These are phyloP conservation scores for Ganoderma meredithae DNA, from an alignment of 1,284 basidiomycete species.

Conservation along the genomic window DNA sequence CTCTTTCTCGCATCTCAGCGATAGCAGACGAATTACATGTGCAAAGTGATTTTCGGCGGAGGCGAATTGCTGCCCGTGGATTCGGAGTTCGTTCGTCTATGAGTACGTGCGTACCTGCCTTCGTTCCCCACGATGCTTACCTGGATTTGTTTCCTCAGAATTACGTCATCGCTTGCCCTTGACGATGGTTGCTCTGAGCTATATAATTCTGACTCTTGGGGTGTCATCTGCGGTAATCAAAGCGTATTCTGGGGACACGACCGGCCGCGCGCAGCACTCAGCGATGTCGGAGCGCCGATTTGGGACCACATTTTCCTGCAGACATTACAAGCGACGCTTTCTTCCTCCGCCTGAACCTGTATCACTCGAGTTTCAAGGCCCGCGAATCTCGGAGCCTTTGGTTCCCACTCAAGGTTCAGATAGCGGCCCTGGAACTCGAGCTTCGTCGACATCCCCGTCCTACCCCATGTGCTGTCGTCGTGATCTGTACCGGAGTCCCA, in stretches of 20 bases:
- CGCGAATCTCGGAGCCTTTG: not conserved
- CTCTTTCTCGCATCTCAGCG: too few relatives aligned
- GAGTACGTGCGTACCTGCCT: not conserved
- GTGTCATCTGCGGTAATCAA: not conserved
- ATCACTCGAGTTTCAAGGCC: not conserved
- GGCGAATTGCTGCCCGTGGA: not conserved
- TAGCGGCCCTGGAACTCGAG: slow-evolving; percentile 1
- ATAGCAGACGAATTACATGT: not conserved
- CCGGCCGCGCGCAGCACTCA: not conserved
- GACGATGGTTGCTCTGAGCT: not conserved
- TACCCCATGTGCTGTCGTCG: not conserved
- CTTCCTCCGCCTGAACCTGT: not conserved
- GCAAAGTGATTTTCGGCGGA: not conserved
- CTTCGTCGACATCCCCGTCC: slow-evolving; percentile 3
- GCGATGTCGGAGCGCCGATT: not conserved
- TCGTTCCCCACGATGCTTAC: not conserved
- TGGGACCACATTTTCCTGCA: not conserved
- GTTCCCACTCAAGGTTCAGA: not conserved
- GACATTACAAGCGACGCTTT: not conserved
- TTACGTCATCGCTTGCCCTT: not conserved
- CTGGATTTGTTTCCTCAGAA: not conserved
- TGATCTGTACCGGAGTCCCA: not conserved
- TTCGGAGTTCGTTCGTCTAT: not conserved
- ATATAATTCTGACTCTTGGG: not conserved
- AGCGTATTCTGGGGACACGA: not conserved